Conservation (phyloP, 768 basidiomycete species). For the Suillus luteus region DNA sequence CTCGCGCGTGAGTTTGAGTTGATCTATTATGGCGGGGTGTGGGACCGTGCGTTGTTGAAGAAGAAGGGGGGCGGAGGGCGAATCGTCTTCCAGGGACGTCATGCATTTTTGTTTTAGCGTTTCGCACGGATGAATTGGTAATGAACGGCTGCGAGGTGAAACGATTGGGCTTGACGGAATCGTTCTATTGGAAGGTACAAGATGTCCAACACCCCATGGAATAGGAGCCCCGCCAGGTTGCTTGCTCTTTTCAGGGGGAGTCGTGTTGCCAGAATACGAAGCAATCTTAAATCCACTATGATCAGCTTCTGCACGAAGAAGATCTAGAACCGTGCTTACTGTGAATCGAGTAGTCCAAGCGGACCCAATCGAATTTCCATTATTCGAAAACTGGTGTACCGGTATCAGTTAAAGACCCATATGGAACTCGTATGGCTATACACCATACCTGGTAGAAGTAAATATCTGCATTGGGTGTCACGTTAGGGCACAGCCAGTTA, state of each 20-base stretch:
- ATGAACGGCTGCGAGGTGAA: background rate
- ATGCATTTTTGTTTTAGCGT: background rate
- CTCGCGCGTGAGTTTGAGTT: background rate
- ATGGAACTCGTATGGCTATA: background rate
- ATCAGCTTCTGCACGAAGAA: background rate
- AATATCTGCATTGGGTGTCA: conserved; percentile 38
- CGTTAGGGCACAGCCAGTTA: conserved; percentile 40
- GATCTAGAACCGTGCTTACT: conserved; percentile 21
- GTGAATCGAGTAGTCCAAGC: conserved; percentile 44
- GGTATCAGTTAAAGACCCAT: background rate
- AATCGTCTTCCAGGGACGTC: background rate
- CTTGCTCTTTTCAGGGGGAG: conserved; percentile 27
- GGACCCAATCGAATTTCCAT: conserved; percentile 22
- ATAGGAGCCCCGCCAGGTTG: conserved; percentile 39
- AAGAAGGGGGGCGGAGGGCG: background rate
- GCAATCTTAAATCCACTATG: conserved; percentile 30
- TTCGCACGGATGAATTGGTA: background rate
- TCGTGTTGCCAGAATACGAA: conserved; percentile 30
- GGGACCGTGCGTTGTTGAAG: background rate
- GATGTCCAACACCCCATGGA: conserved; percentile 39
- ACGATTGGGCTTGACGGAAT: background rate
- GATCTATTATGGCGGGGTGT: background rate
- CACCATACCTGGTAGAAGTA: conserved; percentile 42
- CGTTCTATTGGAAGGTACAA: conserved; percentile 6
- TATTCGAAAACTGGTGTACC: conserved; percentile 32